Percentiles rank a stretch among this genome's conserved stretches.
These are phyloP conservation scores for Paraurostyla sp. DNA, from an alignment of 73 alveolate species.

Conservation along the genomic window DNA sequence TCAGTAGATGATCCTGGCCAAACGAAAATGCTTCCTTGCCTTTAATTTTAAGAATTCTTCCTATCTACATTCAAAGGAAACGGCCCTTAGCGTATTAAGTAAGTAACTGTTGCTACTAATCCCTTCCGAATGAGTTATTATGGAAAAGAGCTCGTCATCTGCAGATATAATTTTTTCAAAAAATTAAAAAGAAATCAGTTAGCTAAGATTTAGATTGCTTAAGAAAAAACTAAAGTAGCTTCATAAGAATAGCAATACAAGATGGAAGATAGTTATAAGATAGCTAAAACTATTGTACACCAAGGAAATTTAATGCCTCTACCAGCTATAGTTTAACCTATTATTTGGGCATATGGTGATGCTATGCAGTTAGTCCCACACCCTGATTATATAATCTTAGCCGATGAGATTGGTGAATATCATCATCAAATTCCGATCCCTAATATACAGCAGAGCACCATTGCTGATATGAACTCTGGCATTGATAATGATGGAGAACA, in stretches of 20 bases:
- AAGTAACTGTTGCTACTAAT: constrained; percentile 44
- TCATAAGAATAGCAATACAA: constrained; percentile 15
- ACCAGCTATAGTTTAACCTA: constrained; percentile 66
- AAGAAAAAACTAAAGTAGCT: constrained; percentile 24
- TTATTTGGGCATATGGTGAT: constrained; percentile 63
- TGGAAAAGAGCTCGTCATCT: constrained; percentile 75
- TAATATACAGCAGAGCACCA: not conserved
- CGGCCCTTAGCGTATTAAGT: constrained; percentile 50
- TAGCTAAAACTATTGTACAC: constrained; percentile 61
- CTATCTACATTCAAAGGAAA: constrained; percentile 7
- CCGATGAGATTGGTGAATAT: constrained; percentile 64
- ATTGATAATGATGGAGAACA: not conserved
- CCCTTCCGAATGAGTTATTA: constrained; percentile 73
- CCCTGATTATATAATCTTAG: constrained; percentile 67
- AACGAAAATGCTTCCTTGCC: constrained; percentile 59
- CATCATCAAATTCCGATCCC: constrained; percentile 40
- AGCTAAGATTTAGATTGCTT: constrained; percentile 49
- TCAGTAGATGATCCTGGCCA: constrained; percentile 69
- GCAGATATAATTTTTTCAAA: constrained; percentile 64
- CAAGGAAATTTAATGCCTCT: constrained; percentile 71
- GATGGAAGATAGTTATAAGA: constrained; percentile 31
- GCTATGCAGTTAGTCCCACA: constrained; percentile 57
- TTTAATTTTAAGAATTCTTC: constrained; percentile 62
- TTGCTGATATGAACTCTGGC: not conserved
- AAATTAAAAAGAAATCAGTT: constrained; percentile 61